Base-by-base conservation (phyloP, 805 yeast species). In the Candida tammaniensis region DNA sequence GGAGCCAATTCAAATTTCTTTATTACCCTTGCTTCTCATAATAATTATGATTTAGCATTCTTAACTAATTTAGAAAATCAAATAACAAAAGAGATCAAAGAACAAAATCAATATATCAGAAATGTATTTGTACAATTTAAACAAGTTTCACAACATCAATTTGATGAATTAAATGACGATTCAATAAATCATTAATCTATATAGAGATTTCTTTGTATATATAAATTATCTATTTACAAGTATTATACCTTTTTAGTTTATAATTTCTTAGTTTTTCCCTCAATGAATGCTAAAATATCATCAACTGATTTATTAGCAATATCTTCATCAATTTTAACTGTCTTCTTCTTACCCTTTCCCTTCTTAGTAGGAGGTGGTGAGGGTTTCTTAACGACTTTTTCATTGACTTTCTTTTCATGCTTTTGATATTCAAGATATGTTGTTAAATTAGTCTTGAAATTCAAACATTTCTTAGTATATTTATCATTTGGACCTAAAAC, bases 211-310 rank as follows among this genome's bases (percentile, higher is more conserved):
- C n/a, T n/a, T n/a, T 19, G 22, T 19, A 16, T 18, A 35, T 28
- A 19, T 35, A 25, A 19, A 23, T 26, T 12, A 12, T 23, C n/a
- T n/a, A 19, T 15, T 24, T 16, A 17, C 20, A 16, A 18, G 26
- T 15, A 28, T 14, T 12, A 19, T 28, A 13, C 19, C n/a, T n/a
- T n/a, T n/a, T n/a, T n/a, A 11, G 15, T n/a, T 8, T 24, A 7
- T 13, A 24, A 8, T 24, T 24, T 13, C n/a, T n/a, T n/a, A n/a
- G n/a, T n/a, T n/a, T 36, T 36, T 33, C 91, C 91, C 55, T 80
- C 82, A 50, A 86, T 82, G 51, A 78, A 86, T 40, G 70, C 68
- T 59, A 86, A 63, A 39, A 86, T 70, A 40, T 83, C 94, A 35
- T 82, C 91, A 34, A 85, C 73, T 13, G 86, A 77, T 57, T 80